Percentiles rank a stretch among this genome's conserved stretches.
Conservation (phyloP, 768 basidiomycete genomes). For the Tylopilus sp. region DNA sequence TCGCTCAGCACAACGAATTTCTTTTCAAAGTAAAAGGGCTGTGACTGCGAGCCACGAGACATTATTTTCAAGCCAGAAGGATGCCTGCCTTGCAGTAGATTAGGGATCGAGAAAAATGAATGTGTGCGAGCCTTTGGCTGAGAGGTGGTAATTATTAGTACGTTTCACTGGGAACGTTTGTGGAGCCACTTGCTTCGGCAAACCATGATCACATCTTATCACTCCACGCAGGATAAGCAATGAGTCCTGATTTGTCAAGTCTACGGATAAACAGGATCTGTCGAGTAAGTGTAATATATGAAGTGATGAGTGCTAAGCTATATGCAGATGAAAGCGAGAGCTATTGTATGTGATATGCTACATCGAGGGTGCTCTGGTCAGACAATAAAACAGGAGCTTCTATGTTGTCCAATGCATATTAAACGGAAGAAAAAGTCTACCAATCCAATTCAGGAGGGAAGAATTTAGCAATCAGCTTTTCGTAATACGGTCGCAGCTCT, state of each 20-base stretch:
- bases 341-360: neutral
- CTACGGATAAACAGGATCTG: conserved; percentile 2
- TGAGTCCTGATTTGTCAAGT: neutral
- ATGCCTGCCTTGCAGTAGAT: neutral
- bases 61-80: conserved; percentile 2
- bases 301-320: conserved; percentile 18
- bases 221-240: neutral
- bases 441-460: conserved; percentile 82
- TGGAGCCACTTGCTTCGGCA: conserved; percentile 11
- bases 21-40: conserved; percentile 49
- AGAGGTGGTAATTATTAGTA: neutral
- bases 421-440: conserved; percentile 42
- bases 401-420: conserved; percentile 3
- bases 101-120: neutral
- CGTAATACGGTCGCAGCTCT: conserved; percentile 78
- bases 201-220: conserved; percentile 18
- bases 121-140: neutral
- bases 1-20: conserved; percentile 86
- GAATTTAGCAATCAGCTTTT: conserved; percentile 76
- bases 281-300: conserved; percentile 1
- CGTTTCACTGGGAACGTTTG: conserved; percentile 9
- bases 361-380: conserved; percentile 3
- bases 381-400: neutral
- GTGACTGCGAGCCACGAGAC: conserved; percentile 8
- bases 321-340: neutral